Evolutionary conservation across 1,284 basidiomycete species (phyloP).

Genomic region (Melanopsichium pennsylvanicum): DNA sequence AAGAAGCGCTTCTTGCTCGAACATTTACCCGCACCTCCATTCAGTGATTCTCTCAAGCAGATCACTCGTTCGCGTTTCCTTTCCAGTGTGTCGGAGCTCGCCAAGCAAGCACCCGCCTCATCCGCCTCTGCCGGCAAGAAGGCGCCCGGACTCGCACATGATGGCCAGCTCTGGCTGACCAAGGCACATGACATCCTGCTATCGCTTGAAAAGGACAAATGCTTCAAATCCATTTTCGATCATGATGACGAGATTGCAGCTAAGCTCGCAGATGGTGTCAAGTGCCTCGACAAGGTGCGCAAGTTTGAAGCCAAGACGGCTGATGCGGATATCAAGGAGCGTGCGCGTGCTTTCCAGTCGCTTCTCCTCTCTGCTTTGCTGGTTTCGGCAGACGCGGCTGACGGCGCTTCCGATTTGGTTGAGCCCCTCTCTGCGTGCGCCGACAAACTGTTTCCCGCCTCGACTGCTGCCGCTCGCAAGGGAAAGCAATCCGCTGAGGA

Average conservation of each 20-base stretch:
- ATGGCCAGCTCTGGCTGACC: slow-evolving; percentile 82
- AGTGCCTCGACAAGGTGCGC: slow-evolving; percentile 42
- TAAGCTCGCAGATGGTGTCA: slow-evolving; percentile 32
- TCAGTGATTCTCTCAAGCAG: slow-evolving; percentile 76
- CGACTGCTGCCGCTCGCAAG: slow-evolving; percentile 11
- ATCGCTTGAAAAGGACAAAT: slow-evolving; percentile 76
- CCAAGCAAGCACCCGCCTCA: slow-evolving; percentile 69
- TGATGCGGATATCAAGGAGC: slow-evolving; percentile 19
- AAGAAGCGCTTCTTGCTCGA: slow-evolving; percentile 72
- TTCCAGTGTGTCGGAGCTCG: slow-evolving; percentile 78
- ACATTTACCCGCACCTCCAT: slow-evolving; percentile 72
- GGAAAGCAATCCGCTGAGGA: slow-evolving; percentile 65
- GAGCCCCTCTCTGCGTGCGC: slow-evolving; percentile 63
- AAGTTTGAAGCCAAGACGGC: slow-evolving; percentile 36
- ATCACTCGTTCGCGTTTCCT: slow-evolving; percentile 77
- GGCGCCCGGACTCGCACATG: slow-evolving; percentile 73
- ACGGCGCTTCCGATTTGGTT: slow-evolving; percentile 65
- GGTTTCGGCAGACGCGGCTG: slow-evolving; percentile 67
- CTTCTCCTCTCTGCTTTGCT: slow-evolving; percentile 52
- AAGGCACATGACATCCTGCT: slow-evolving; percentile 75
- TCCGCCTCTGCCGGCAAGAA: slow-evolving; percentile 68
- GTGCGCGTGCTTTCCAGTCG: slow-evolving; percentile 49
- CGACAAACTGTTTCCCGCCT: slow-evolving; percentile 37
- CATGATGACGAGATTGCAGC: slow-evolving; percentile 43
- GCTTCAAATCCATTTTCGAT: slow-evolving; percentile 66